Base-by-base conservation (phyloP, 768 basidiomycete species). In the Heimioporus sp. region DNA sequence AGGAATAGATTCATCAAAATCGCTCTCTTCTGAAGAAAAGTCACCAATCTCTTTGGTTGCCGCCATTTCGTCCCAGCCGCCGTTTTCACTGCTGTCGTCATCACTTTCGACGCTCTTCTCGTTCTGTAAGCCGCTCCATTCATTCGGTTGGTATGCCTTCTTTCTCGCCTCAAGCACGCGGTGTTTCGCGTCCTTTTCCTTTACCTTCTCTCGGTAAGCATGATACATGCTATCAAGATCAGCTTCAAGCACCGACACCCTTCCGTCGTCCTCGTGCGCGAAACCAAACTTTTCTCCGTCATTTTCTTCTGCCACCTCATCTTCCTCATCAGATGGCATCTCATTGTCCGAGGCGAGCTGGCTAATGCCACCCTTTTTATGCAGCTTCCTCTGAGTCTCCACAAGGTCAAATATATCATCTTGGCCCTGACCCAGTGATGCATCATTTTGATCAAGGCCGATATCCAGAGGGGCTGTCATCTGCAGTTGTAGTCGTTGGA, bases 391-490 rank as follows among this genome's bases (percentile, higher is more conserved):
- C 65, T 87, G 83, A 6, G 84, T 80, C 40, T 78, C 74, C 44
- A 75, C 82, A 38, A 98, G 79, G 63, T 95, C 92, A 62, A 98
- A 98, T 20, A 97, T 75, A 59, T 98, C 94, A 21, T 86, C 88
- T 61, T 89, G 86, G 7, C 90, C 90, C 20, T 80, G 65, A n/a
- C 73, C 76, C 16, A 96, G 76, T 16, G 87, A 77, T 3, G 82
- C 73, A 57, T 96, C 93, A 47, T 80, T 76, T 60, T 89, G 88
- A 62, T 93, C 91, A 53, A 94, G 70, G 66, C 94, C 95, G 57
- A 98, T 94, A 61, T 98, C 97, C 58, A 95, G 74, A n/a, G 97
- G 97, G 17, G 93, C 92, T 12, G 90, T 91, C 97, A 99, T 99
- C 65, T 91, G 87, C 42, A 98, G 78, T 66, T 98, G 97, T 83